A percentile compares a stretch with the other conserved stretches of the same genome.
Conservation (phyloP, 1,284 basidiomycete genomes). For the Microbotryomycetes sp. region DNA sequence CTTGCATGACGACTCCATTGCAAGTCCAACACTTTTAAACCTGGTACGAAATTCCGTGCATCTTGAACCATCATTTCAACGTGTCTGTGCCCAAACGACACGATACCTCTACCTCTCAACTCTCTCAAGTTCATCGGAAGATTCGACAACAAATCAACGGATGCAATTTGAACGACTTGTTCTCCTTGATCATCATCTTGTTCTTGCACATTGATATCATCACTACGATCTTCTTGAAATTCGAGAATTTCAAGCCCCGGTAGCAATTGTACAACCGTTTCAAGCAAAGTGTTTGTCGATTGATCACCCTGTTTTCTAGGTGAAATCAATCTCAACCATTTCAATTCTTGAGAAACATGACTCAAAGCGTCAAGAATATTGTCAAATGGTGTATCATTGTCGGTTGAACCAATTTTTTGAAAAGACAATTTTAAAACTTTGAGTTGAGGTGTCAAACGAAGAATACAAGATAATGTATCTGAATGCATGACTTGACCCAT, state of each 20-base stretch:
- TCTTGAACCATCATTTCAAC: too few species aligned
- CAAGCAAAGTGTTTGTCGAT: constrained; percentile 9
- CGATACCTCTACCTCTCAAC: background rate
- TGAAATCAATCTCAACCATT: constrained; percentile 4
- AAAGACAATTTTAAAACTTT: background rate
- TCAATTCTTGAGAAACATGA: background rate
- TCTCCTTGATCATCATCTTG: background rate
- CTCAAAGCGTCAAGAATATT: constrained; percentile 12
- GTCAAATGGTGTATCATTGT: constrained; percentile 21
- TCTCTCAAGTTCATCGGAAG: background rate
- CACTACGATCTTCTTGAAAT: constrained; percentile 8
- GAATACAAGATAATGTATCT: constrained; percentile 23
- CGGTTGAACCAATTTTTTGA: constrained; percentile 12
- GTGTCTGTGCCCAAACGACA: too few species aligned
- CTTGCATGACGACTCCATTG: too few species aligned
- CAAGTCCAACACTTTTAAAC: too few species aligned
- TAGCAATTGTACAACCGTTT: constrained; percentile 8
- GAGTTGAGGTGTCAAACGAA: background rate
- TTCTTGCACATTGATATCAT: too few species aligned
- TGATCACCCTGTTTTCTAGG: constrained; percentile 7
- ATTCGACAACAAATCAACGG: background rate
- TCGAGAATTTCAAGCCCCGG: constrained; percentile 10
- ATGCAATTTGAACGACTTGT: background rate
- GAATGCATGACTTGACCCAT: constrained; percentile 19
- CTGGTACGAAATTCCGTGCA: too few species aligned